phyloP scores from a whole-genome alignment of 2,329 filamentous ascomycete genomes.

The Xylaria sp. region DNA sequence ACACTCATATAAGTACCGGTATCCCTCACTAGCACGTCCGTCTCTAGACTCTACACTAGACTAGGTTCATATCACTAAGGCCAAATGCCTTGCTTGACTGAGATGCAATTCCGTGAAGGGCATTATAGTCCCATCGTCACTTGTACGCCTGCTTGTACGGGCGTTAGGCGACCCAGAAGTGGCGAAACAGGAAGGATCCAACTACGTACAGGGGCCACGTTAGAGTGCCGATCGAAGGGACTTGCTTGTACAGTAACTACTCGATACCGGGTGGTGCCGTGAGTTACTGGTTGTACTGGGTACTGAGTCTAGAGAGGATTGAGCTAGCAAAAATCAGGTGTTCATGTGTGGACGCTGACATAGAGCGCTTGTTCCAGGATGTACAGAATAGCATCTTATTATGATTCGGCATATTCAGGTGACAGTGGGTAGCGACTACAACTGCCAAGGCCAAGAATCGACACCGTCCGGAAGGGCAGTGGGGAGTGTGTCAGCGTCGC shows the following conservation, averaged over 20 bases:
- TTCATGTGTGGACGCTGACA: slow-evolving; percentile 2
- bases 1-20: background rate
- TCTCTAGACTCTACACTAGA: background rate
- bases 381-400: background rate
- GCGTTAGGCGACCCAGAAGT: background rate
- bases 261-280: background rate
- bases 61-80: slow-evolving; percentile 1
- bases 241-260: background rate
- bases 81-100: background rate
- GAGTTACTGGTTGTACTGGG: background rate
- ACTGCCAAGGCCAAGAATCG: background rate
- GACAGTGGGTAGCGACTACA: background rate
- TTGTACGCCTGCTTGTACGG: background rate
- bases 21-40: background rate
- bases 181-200: slow-evolving; percentile 5
- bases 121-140: background rate
- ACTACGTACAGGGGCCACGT: background rate
- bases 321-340: slow-evolving; percentile 16
- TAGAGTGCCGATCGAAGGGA: slow-evolving; percentile 9
- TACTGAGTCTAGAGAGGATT: background rate
- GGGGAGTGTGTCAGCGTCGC: slow-evolving; percentile 14
- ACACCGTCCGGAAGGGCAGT: slow-evolving; percentile 1
- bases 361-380: background rate
- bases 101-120: background rate
- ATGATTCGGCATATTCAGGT: background rate